phyloP scores from a whole-genome alignment of 345 rosid species.

The Bruguiera parviflora region DNA sequence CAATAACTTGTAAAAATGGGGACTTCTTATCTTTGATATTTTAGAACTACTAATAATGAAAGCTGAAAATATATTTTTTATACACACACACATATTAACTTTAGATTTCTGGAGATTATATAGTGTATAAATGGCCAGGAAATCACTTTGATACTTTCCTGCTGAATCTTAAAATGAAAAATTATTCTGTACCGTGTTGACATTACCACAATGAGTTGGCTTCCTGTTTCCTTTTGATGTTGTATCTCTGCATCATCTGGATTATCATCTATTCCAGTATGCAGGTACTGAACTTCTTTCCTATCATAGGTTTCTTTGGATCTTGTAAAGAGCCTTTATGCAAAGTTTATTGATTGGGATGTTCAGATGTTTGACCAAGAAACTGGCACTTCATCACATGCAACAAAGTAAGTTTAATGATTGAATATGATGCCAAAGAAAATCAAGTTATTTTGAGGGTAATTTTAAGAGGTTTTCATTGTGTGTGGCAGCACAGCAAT shows the following conservation, averaged over 20 bases:
- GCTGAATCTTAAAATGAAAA: background rate
- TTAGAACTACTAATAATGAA: too few relatives aligned
- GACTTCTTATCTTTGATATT: too few relatives aligned
- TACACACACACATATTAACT: too few relatives aligned
- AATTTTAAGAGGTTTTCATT: slow-evolving; percentile 33
- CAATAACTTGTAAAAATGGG: too few relatives aligned
- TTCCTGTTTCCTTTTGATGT: background rate
- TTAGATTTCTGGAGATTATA: too few relatives aligned
- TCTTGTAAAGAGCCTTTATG: slow-evolving; percentile 90
- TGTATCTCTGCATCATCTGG: background rate
- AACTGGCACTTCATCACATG: slow-evolving; percentile 72
- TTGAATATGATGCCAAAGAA: background rate
- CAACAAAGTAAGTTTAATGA: slow-evolving; percentile 74
- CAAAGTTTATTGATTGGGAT: slow-evolving; percentile 95
- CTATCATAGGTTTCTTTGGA: slow-evolving; percentile 83
- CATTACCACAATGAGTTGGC: background rate
- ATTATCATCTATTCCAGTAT: slow-evolving; percentile 2
- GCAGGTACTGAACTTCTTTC: slow-evolving; percentile 1
- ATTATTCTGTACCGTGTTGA: background rate
- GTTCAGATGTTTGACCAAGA: slow-evolving; percentile 81
- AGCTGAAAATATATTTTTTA: too few relatives aligned
- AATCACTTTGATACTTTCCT: too few relatives aligned
- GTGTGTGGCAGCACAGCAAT: slow-evolving; percentile 96
- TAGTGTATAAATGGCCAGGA: too few relatives aligned
- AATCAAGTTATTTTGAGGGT: background rate